Evolutionary conservation across 2,329 filamentous ascomycete species (phyloP), one percentile per base, ranked within the genome.

Genomic region (Colletotrichum neosansevieriae): DNA sequence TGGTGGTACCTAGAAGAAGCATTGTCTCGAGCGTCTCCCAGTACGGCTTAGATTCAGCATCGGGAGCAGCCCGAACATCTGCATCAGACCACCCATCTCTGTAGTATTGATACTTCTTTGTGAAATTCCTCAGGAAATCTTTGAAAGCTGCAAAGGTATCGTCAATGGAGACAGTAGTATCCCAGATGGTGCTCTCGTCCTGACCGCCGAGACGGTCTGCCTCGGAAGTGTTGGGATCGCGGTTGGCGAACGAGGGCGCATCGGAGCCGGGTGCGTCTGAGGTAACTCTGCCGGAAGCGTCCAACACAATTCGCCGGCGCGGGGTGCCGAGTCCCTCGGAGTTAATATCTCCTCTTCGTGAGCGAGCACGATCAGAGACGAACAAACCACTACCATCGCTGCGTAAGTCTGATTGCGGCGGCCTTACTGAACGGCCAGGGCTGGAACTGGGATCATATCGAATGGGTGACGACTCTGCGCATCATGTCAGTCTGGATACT

Each of bases 41-140:
- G 77, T 98, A 98, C 49, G 95, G 92, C 75, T 93, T 94, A 34
- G 91, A 88, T 71, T 94, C 90, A 2, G 92, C 92, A 49, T 90
- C 89, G 32, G 93, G 91, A 60, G 91, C 84, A 1, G 84, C 85
- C 53, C 90, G 84, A 34, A 91, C 92, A 66, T 97, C 90, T 58
- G 91, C 91, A 56, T 94, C 91, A 0, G 93, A 87, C 74, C 92
- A 87, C n/a, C 94, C 94, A 73, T 97, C 93, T 21, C 89, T 88
- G 82, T 95, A 96, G 88, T 98, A 89, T 71, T 96, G 93, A 76
- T 99, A 98, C 80, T 98, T 98, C 73, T 89, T 91, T 69, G 94
- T 93, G 74, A 96, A 99, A 77, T 97, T 97, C 76, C 90, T 89
- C 32, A 99, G 83, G 75, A 99, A 99, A 71, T 96, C 94, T 76